Base-by-base conservation (phyloP, 306 rosid species). In the Ceratonia siliqua region DNA sequence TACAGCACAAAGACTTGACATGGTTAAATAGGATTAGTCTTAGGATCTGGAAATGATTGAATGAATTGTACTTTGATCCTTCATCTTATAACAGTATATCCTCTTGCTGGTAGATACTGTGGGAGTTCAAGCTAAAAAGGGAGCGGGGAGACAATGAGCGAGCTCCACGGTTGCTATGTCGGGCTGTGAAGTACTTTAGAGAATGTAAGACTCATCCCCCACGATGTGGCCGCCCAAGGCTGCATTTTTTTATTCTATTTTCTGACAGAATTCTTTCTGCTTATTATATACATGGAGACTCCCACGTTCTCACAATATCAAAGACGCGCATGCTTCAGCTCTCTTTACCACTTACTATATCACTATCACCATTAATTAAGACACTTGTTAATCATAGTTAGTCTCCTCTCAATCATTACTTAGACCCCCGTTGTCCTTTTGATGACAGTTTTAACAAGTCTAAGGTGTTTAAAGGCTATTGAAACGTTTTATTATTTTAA, bases 221-320 rank as follows among this genome's bases (percentile, higher is more conserved):
- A 92, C 93, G 97, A 86, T 78, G 85, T 89, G 70, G 91, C 90
- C 82, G 85, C 54, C 89, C 84, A 12, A 68, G 33, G 72, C 63
- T 55, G 38, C 18, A 0, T 22, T 39, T 83, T 81, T 13, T 81
- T 72, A n/a, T n/a, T n/a, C n/a, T 80, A 81, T 82, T 67, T 9
- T 53, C 81, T 73, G 2, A 69, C 68, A 83, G 67, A 82, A 82
- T 80, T 80, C 86, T 38, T 7, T 54, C 58, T 6, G 15, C 41
- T 68, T 82, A 62, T 75, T 74, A 62, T 85, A 79, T 71, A 79
- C 57, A 27, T 69, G 77, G 64, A 73, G 83, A 82, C 88, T 56
- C 78, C 87, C 97, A 91, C 91, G 94, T 89, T 86, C 90, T 79
- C 75, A 53, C 81, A 71, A 25, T 71, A 25, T 73, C 72, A 80